Evolutionary conservation across 805 yeast genomes (phyloP).

Genomic region (Saturnispora bothae): DNA sequence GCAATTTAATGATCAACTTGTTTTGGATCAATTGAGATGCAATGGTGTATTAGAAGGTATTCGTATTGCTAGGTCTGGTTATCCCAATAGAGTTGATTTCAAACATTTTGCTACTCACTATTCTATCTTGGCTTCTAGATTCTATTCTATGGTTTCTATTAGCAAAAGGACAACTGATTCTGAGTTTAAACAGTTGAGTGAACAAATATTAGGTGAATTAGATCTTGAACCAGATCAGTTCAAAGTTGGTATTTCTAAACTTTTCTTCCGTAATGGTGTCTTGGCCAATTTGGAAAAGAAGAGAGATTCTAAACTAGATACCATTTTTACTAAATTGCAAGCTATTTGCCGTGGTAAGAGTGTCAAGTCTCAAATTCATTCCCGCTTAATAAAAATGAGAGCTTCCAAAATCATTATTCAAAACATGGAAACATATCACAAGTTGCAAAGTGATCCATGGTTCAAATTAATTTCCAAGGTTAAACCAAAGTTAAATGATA

Average conservation of each 20-base stretch:
- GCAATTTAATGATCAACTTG: conserved; percentile 61
- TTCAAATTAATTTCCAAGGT: conserved; percentile 57
- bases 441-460: conserved; percentile 60
- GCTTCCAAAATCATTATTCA: conserved; percentile 61
- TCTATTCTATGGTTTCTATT: conserved; percentile 15
- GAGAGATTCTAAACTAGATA: conserved; percentile 54
- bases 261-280: conserved; percentile 70
- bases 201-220: conserved; percentile 52
- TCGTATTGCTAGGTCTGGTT: conserved; percentile 93
- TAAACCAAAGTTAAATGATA: conserved; percentile 54
- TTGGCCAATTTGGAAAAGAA: conserved; percentile 67
- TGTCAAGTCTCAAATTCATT: conserved; percentile 38
- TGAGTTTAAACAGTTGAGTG: conserved; percentile 57
- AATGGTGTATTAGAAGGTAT: conserved; percentile 98
- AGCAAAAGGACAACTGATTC: conserved; percentile 15
- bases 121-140: conserved; percentile 48
- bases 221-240: conserved; percentile 48
- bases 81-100: conserved; percentile 84
- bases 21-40: conserved; percentile 83
- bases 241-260: conserved; percentile 60
- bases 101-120: conserved; percentile 71
- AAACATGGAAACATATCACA: conserved; percentile 45
- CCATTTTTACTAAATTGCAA: conserved; percentile 51
- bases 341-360: conserved; percentile 54
- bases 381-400: conserved; percentile 46